A percentile compares a stretch with the other conserved stretches of the same genome.
These are phyloP conservation scores for Lasiodiplodia citricola DNA, from an alignment of 2,329 filamentous ascomycete species.

Conservation along the genomic window DNA sequence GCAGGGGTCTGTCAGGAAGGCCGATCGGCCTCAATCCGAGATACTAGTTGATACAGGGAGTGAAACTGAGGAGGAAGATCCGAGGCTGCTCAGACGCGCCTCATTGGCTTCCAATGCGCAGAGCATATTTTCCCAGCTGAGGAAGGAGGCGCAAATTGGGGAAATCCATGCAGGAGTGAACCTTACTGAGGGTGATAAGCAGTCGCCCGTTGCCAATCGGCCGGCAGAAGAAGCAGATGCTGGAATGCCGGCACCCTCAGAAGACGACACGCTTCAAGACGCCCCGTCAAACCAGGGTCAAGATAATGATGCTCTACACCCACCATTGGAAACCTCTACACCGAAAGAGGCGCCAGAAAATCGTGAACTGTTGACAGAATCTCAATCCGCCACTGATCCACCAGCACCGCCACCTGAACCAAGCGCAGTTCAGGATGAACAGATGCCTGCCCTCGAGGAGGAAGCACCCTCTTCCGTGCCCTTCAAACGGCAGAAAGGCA, in stretches of 20 bases:
- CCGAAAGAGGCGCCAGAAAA: not conserved
- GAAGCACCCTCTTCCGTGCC: conserved; percentile 1
- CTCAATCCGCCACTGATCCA: not conserved
- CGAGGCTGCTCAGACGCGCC: no score
- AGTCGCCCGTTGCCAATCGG: not conserved
- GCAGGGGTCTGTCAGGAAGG: not conserved
- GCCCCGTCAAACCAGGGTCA: not conserved
- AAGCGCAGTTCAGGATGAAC: not conserved
- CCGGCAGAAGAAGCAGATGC: not conserved
- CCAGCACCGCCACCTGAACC: not conserved
- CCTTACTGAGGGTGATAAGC: no score
- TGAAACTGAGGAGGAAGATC: conserved; percentile 14
- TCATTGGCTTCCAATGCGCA: not conserved
- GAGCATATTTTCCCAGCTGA: no score
- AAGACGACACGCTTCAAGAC: conserved; percentile 8
- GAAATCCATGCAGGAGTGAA: no score
- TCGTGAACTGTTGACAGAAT: not conserved
- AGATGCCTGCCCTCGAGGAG: conserved; percentile 8
- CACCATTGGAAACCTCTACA: not conserved
- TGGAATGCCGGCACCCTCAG: not conserved
- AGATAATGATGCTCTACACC: not conserved
- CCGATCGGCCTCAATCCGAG: not conserved
- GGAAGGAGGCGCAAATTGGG: no score
- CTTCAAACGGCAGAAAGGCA: conserved; percentile 18
- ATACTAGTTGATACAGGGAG: not conserved